Evolutionary conservation across 2,329 filamentous ascomycete species (phyloP).

Genomic region (Aureobasidium zeae): DNA sequence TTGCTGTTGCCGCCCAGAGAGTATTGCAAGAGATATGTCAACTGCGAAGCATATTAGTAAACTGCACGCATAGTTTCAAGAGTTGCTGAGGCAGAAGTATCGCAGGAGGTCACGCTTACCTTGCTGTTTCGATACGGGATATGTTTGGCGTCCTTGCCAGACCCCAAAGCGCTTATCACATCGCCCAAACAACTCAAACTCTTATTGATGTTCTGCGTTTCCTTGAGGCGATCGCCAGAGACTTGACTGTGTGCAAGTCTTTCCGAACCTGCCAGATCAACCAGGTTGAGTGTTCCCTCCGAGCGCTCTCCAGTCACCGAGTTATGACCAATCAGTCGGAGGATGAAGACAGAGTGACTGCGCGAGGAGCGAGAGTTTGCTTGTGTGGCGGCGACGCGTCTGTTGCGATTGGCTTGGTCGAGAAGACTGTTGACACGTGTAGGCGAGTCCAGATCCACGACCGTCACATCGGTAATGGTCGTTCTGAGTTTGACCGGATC

Average conservation of each 20-base stretch:
- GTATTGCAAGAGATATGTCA: slow-evolving; percentile 91
- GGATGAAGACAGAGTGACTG: slow-evolving; percentile 91
- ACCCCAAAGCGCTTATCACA: slow-evolving; percentile 86
- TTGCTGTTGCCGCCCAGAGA: slow-evolving; percentile 86
- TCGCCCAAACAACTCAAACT: slow-evolving; percentile 85
- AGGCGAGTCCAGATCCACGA: slow-evolving; percentile 67
- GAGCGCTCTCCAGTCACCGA: slow-evolving; percentile 69
- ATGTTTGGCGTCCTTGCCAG: slow-evolving; percentile 61
- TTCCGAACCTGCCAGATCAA: slow-evolving; percentile 91
- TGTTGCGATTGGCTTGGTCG: slow-evolving; percentile 69
- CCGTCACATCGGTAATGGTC: slow-evolving; percentile 68
- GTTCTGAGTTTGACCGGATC: slow-evolving; percentile 76
- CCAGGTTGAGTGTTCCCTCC: slow-evolving; percentile 89
- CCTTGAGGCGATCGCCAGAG: slow-evolving; percentile 77
- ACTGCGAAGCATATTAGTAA: slow-evolving; percentile 33
- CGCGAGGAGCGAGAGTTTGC: slow-evolving; percentile 91
- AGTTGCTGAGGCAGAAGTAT: neutral
- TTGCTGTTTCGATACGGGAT: slow-evolving; percentile 95
- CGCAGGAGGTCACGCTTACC: too few relatives aligned
- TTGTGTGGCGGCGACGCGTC: slow-evolving; percentile 91
- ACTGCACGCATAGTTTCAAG: neutral
- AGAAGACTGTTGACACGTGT: slow-evolving; percentile 72
- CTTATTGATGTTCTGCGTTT: slow-evolving; percentile 97
- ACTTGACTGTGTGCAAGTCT: slow-evolving; percentile 78
- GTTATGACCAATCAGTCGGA: slow-evolving; percentile 60